Conservation (phyloP, 257 asterid genomes). For the Oldenlandia corymbosa region DNA sequence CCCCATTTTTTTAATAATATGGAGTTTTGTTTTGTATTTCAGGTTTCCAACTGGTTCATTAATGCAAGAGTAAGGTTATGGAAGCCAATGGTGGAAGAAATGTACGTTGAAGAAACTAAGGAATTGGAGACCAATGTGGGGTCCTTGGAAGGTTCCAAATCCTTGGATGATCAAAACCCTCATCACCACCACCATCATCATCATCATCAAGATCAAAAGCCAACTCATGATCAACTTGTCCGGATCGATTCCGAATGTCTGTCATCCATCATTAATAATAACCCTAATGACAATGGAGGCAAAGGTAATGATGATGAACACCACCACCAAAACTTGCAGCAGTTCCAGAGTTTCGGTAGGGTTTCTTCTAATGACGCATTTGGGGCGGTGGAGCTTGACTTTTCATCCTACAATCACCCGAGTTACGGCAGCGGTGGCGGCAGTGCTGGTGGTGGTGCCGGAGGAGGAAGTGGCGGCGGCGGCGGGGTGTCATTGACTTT, state of each 20-base stretch:
- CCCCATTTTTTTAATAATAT: not conserved
- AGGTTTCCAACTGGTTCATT: constrained; percentile 98
- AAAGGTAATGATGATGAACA: constrained; percentile 19
- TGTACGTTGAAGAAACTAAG: constrained; percentile 78
- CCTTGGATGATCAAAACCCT: constrained; percentile 22
- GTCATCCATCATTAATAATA: constrained; percentile 58
- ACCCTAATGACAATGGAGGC: constrained; percentile 27
- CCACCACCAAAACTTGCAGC: constrained; percentile 15
- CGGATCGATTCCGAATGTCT: constrained; percentile 72
- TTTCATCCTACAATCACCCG: constrained; percentile 44
- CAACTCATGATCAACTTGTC: constrained; percentile 48
- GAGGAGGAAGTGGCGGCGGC: constrained; percentile 20
- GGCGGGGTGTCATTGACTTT: constrained; percentile 73
- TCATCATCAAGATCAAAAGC: constrained; percentile 48
- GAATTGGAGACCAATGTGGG: constrained; percentile 38
- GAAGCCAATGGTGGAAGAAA: constrained; percentile 99
- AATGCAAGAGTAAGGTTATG: constrained; percentile 92
- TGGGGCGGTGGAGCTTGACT: constrained; percentile 54
- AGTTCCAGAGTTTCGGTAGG: constrained; percentile 24
- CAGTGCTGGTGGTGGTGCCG: constrained; percentile 9
- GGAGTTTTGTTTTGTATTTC: not conserved
- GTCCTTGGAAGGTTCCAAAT: constrained; percentile 17
- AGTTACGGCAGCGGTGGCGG: constrained; percentile 17
- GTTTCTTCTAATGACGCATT: constrained; percentile 27
- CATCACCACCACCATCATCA: constrained; percentile 6